Percentiles rank a stretch among this genome's conserved stretches.
These are phyloP conservation scores for Diaporthe destruens DNA, from an alignment of 2,329 filamentous ascomycete genomes.

Conservation along the genomic window DNA sequence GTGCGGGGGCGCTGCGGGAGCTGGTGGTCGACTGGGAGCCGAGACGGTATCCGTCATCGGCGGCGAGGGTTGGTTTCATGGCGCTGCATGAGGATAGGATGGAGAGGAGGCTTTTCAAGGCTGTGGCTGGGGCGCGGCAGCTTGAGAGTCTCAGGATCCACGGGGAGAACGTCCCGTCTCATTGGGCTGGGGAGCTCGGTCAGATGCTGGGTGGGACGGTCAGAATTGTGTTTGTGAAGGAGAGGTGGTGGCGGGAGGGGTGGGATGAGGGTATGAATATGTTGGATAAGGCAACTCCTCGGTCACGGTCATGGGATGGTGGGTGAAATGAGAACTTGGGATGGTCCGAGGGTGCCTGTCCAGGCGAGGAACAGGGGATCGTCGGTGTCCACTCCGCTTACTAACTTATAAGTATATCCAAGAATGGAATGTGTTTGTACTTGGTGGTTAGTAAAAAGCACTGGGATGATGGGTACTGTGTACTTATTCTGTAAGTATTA, in stretches of 20 bases:
- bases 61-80: slow-evolving; percentile 38
- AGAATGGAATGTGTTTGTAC: too few relatives aligned
- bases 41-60: slow-evolving; percentile 43
- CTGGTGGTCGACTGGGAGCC: slow-evolving; percentile 51
- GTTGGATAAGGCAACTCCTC: not conserved
- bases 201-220: slow-evolving; percentile 26
- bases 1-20: slow-evolving; percentile 42
- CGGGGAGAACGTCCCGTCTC: slow-evolving; percentile 42
- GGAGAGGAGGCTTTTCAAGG: slow-evolving; percentile 46
- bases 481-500: too few relatives aligned
- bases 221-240: slow-evolving; percentile 42
- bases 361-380: not conserved
- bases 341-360: not conserved
- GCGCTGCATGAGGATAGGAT: slow-evolving; percentile 41
- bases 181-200: slow-evolving; percentile 44
- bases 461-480: too few relatives aligned
- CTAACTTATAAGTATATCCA: too few relatives aligned
- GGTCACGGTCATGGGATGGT: not conserved
- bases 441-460: too few relatives aligned
- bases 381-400: not conserved
- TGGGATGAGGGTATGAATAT: not conserved
- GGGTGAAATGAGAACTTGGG: not conserved
- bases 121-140: slow-evolving; percentile 39
- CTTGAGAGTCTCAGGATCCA: slow-evolving; percentile 45
- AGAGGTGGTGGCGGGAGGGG: slow-evolving; percentile 47